Conservation (phyloP, 192 early-diverging fungal genomes). For the Gamsiella multidivaricata region DNA sequence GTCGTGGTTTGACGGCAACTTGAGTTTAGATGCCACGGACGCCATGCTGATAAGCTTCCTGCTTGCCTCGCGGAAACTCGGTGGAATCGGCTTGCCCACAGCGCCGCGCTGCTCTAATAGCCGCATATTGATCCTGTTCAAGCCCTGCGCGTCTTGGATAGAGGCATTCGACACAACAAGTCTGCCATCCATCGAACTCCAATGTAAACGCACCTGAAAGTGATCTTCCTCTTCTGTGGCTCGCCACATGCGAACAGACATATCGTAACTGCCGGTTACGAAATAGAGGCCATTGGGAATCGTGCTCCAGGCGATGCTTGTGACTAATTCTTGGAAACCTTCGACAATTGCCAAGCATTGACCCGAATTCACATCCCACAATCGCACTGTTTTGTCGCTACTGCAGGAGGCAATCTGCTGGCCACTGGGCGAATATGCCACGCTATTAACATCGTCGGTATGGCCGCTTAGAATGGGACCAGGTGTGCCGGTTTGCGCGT, state of each 20-base stretch:
- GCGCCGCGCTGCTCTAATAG: not conserved
- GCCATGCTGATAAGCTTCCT: not conserved
- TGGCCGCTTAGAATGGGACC: not conserved
- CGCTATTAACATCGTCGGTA: not conserved
- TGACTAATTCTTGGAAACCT: not conserved
- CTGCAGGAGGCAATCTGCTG: slow-evolving; percentile 1
- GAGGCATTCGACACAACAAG: not conserved
- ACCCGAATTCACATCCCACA: not conserved
- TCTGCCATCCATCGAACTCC: not conserved
- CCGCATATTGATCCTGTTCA: not conserved
- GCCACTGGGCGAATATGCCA: slow-evolving; percentile 4
- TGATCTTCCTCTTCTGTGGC: not conserved
- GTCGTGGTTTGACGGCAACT: not conserved
- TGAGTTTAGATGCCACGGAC: not conserved
- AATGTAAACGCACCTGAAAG: not conserved
- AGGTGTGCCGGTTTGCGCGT: too few species aligned
- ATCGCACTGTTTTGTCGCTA: not conserved
- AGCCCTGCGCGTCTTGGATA: not conserved
- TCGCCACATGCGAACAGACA: slow-evolving; percentile 12
- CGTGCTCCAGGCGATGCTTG: not conserved
- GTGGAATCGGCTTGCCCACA: too few species aligned
- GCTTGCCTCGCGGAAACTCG: too few species aligned
- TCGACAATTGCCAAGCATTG: slow-evolving; percentile 1
- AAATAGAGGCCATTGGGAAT: not conserved
- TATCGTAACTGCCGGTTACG: slow-evolving; percentile 5